These are phyloP conservation scores for Dentipellis sp. DNA, from an alignment of 768 basidiomycete genomes.

Conservation along the genomic window DNA sequence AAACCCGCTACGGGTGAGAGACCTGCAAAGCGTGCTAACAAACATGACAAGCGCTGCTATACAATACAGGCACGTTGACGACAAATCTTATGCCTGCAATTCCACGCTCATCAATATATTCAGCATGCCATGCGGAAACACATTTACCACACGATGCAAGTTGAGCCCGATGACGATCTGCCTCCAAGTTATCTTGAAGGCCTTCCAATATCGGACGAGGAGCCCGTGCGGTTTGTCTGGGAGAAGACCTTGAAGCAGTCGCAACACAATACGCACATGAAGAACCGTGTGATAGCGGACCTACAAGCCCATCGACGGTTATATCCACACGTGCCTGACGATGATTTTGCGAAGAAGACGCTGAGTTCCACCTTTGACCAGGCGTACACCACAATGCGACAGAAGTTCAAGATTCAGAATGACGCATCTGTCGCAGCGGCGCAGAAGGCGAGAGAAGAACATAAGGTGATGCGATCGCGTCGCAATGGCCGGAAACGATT, in stretches of 20 bases:
- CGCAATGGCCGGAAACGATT: slow-evolving; percentile 52
- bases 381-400: slow-evolving; percentile 56
- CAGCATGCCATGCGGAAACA: slow-evolving; percentile 69
- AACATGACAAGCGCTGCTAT: slow-evolving; percentile 55
- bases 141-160: slow-evolving; percentile 47
- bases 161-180: slow-evolving; percentile 45
- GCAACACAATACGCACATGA: slow-evolving; percentile 66
- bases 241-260: slow-evolving; percentile 71
- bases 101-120: too few relatives aligned
- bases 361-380: slow-evolving; percentile 62
- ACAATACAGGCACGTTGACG: slow-evolving; percentile 48
- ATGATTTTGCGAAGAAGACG: slow-evolving; percentile 54
- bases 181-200: slow-evolving; percentile 59
- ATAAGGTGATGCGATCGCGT: slow-evolving; percentile 53
- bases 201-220: slow-evolving; percentile 28
- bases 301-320: slow-evolving; percentile 43
- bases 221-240: slow-evolving; percentile 74
- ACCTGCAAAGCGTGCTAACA: slow-evolving; percentile 39
- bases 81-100: neutral
- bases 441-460: slow-evolving; percentile 45
- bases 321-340: slow-evolving; percentile 57
- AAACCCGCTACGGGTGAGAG: slow-evolving; percentile 19
- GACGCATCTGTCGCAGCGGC: slow-evolving; percentile 36
- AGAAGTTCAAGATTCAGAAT: slow-evolving; percentile 55
- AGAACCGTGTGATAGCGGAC: slow-evolving; percentile 49